Evolutionary conservation across 495 filamentous ascomycete genomes (phyloP), one percentile per base, ranked within the genome.

Genomic region (Penicillium dipodomyicola): DNA sequence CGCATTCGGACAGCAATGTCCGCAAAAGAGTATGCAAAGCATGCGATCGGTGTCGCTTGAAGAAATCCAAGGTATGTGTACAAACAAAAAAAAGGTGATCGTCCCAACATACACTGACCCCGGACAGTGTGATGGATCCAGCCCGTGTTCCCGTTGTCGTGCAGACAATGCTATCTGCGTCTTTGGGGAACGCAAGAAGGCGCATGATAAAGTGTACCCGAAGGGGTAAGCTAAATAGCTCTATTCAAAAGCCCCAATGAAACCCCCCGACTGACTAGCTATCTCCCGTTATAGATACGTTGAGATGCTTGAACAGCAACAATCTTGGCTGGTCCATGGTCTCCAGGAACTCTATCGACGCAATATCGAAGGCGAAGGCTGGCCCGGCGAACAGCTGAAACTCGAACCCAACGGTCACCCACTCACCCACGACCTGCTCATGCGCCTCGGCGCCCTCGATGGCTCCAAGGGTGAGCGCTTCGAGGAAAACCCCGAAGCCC

Each of bases 301-400:
- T 33, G 85, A 88, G 61, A 85, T 87, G 81, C 80, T 88, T n/a
- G 85, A 88, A 59, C 82, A 86, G 59, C 84, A 88, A 72, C 84
- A 87, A 70, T 63, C 68, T 10, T 85, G 85, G 70, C 74, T 88
- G 3, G 83, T 87, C 46, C 68, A 83, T 41, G 84, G 78, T 27
- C 72, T 87, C 1, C 82, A 84, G 59, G 80, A 86, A 67, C 63
- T 86, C 33, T 88, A 87, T 63, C 73, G 73, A 49, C 81, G 80
- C 30, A 61, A 77, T 22, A 67, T 68, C 29, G 73, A 71, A 25
- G 77, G 80, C 39, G 72, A 82, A 59, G 70, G 72, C 37, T 88
- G 85, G 85, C 67, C 72, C 1, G 85, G 84, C 20, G 72, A 77
- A 12, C 76, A 65, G 7, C 65, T 87, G 60, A 73, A 78, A 60